Conservation (phyloP, 2,329 filamentous ascomycete species). For the Trichoderma cornu-damae region DNA sequence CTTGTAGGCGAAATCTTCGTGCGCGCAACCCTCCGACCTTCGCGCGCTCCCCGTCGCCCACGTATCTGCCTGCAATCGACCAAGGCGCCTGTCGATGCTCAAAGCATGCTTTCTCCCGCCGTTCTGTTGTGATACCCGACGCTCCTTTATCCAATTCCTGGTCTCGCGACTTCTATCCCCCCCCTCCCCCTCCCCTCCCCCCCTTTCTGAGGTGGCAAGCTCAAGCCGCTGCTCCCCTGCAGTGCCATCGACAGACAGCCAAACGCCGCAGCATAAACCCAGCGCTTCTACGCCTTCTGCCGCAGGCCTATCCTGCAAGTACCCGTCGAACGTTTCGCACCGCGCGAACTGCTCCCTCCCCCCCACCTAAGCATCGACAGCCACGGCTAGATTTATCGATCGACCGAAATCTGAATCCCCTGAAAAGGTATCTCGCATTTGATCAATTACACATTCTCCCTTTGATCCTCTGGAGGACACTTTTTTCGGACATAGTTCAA, state of each 20-base stretch:
- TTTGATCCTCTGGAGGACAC: background rate
- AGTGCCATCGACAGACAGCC: constrained; percentile 13
- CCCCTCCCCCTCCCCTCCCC: background rate
- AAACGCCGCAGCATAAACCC: constrained; percentile 21
- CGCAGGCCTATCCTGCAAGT: constrained; percentile 26
- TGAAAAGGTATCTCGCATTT: background rate
- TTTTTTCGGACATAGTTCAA: background rate
- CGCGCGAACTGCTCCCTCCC: constrained; percentile 15
- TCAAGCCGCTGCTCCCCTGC: constrained; percentile 20
- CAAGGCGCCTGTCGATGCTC: constrained; percentile 1
- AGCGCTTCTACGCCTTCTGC: constrained; percentile 22
- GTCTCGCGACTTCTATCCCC: constrained; percentile 1
- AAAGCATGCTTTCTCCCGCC: constrained; percentile 13
- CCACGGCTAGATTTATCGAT: background rate
- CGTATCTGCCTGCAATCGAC: constrained; percentile 1
- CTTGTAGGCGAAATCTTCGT: background rate
- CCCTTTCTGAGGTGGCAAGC: background rate
- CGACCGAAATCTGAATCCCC: background rate
- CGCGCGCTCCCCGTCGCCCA: background rate
- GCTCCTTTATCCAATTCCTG: constrained; percentile 5
- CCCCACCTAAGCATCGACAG: constrained; percentile 2
- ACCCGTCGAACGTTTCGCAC: constrained; percentile 26
- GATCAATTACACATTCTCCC: background rate
- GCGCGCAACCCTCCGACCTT: background rate
- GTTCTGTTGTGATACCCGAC: constrained; percentile 9